Evolutionary conservation across 2,329 filamentous ascomycete species (phyloP), one percentile per base, ranked within the genome.

Genomic region (Ascochyta clinopodiicola): DNA sequence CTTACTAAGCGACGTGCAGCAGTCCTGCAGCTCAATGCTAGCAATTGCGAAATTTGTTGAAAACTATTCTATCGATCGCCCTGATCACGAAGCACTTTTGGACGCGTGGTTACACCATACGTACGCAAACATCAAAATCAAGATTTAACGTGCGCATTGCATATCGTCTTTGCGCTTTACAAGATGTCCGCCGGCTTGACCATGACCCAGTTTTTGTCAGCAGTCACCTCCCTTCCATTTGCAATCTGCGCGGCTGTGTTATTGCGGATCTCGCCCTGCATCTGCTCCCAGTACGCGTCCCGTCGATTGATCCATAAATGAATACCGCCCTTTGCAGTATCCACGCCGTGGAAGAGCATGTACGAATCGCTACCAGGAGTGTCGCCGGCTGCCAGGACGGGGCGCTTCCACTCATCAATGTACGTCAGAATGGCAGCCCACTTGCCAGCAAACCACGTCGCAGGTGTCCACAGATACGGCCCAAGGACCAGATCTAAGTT

Each of bases 401-500:
- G 69, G n/a, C 67, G 61, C 45, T 70, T 70, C 69, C 69, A 72
- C 19, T 64, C 47, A 42, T 69, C 66, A 22, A 72, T 69, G 37
- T 72, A 72, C 13, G 67, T 71, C 25, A 72, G 40, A 13, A 70
- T 64, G 12, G 67, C 69, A 21, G 67, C 68, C 69, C 69, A 72
- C 46, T 70, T 72, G 0, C 69, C 69, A 3, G 69, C 59, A 42
- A 64, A 72, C 68, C 69, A 72, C 4, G 69, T 72, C 0, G 69
- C 67, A 7, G 69, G 68, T 6, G 68, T 72, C 65, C 66, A 72
- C 1, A 72, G 62, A 36, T 70, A 70, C 13, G 67, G 54, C 3
- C 64, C 66, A 9, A 72, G 44, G 6, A 68, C 57, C 9, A 72
- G 51, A 45, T 70, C 67, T 15, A 70, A 53, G 40, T 68, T 69